These are phyloP conservation scores for Vaccinium vitisidaea DNA, from an alignment of 148 eudicot genomes.

Conservation along the genomic window DNA sequence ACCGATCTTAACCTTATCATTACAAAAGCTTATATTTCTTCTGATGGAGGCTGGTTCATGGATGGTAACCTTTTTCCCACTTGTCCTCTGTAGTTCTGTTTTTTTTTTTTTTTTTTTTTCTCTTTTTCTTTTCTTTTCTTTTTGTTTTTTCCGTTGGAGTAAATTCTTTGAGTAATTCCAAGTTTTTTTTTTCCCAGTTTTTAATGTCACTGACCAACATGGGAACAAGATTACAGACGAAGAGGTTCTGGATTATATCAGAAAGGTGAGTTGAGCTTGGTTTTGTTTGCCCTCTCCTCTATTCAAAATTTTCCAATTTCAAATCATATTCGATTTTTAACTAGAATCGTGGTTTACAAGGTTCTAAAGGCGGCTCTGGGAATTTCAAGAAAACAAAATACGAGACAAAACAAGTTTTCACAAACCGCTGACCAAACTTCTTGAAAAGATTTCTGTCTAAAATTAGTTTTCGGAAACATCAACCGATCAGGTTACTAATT, in stretches of 20 bases:
- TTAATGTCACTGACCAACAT: conserved; percentile 86
- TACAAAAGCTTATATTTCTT: conserved; percentile 89
- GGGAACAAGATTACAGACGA: conserved; percentile 90
- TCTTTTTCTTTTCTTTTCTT: neutral
- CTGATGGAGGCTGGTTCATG: conserved; percentile 93
- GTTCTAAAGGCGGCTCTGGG: neutral
- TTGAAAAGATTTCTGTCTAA: neutral
- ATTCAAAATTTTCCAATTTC: neutral
- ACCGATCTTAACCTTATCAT: conserved; percentile 83
- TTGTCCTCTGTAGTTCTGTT: neutral
- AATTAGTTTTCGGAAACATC: neutral
- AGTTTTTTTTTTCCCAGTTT: conserved; percentile 48
- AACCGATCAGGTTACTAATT: conserved; percentile 9
- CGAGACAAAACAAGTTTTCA: neutral
- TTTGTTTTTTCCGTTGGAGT: neutral
- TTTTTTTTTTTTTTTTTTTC: neutral
- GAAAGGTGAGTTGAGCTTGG: conserved; percentile 43
- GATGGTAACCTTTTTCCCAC: conserved; percentile 28
- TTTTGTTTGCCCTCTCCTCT: neutral
- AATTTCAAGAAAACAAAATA: neutral
- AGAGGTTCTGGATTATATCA: conserved; percentile 68
- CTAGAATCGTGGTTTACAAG: neutral
- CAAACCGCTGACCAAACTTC: neutral
- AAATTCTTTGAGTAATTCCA: neutral
- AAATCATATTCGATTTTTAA: neutral